phyloP scores from a whole-genome alignment of 1,284 basidiomycete genomes.

The Flammula alnicola region DNA sequence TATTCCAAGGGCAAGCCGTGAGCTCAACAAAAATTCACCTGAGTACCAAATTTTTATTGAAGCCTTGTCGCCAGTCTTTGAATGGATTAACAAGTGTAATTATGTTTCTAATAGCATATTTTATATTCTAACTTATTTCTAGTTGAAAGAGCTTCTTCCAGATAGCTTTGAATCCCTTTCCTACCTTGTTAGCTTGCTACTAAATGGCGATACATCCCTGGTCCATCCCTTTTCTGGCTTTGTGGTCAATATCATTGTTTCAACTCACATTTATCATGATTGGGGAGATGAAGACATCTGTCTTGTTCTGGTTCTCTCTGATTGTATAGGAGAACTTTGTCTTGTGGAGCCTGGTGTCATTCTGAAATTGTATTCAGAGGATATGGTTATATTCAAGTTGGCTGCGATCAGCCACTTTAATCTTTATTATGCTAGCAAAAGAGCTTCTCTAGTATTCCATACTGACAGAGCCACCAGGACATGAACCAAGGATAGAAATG shows the following conservation, averaged over 20 bases:
- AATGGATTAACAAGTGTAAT: too few species aligned
- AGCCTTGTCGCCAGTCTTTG: too few species aligned
- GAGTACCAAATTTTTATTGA: too few species aligned
- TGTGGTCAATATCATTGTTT: slow-evolving; percentile 28
- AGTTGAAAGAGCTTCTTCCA: slow-evolving; percentile 22
- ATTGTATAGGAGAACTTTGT: slow-evolving; percentile 25
- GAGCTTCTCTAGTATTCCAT: too few species aligned
- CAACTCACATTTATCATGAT: slow-evolving; percentile 23
- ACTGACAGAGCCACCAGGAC: too few species aligned
- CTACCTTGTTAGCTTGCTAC: slow-evolving; percentile 15
- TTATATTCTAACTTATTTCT: background rate
- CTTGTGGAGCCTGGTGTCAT: slow-evolving; percentile 27
- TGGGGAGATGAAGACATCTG: slow-evolving; percentile 25
- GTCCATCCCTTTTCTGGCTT: slow-evolving; percentile 29
- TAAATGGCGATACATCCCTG: slow-evolving; percentile 12
- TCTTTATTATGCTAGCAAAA: slow-evolving; percentile 22
- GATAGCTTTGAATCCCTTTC: slow-evolving; percentile 15
- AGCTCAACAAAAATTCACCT: too few species aligned
- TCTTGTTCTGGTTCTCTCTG: slow-evolving; percentile 22
- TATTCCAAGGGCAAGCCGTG: too few species aligned
- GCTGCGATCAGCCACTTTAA: slow-evolving; percentile 29
- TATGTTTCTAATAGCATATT: too few species aligned
- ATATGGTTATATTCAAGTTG: slow-evolving; percentile 26
- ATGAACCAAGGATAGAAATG: too few species aligned
- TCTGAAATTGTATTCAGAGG: slow-evolving; percentile 14